Evolutionary conservation across 2,329 filamentous ascomycete genomes (phyloP).

Genomic region (Capronia americana): DNA sequence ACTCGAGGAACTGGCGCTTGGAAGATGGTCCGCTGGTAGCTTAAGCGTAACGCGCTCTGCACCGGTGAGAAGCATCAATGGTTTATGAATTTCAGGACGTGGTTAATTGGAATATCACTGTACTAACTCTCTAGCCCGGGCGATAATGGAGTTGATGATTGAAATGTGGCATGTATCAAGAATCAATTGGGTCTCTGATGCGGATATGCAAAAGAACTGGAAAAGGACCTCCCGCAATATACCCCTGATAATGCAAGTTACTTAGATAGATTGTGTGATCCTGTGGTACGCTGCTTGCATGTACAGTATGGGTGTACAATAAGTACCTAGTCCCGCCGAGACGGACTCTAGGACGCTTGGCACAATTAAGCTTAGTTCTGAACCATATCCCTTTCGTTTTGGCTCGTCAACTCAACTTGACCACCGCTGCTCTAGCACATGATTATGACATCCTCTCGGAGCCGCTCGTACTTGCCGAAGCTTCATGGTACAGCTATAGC

Average conservation of each 20-base stretch:
- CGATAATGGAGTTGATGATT: constrained; percentile 8
- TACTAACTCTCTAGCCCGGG: constrained; percentile 7
- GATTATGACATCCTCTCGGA: too few relatives aligned
- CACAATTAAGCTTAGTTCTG: not conserved
- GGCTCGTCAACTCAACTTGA: not conserved
- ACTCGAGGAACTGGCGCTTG: constrained; percentile 49
- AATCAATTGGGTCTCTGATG: not conserved
- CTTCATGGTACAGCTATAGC: not conserved
- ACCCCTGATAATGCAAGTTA: not conserved
- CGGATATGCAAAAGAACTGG: not conserved
- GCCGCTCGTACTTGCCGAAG: too few relatives aligned
- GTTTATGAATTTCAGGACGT: constrained; percentile 5
- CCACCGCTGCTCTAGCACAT: not conserved
- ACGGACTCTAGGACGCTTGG: not conserved
- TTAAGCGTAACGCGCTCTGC: constrained; percentile 29
- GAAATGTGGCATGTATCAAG: constrained; percentile 1
- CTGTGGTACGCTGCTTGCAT: not conserved
- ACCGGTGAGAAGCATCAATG: constrained; percentile 10
- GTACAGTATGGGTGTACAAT: too few relatives aligned
- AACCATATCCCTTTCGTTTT: not conserved
- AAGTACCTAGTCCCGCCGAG: not conserved
- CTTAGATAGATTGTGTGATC: not conserved
- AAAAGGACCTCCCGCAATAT: not conserved
- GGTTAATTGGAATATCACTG: not conserved
- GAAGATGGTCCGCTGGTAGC: constrained; percentile 47